Evolutionary conservation across 371 early-diverging fungal genomes (phyloP).

Genomic region (Zancudomyces culisetae): DNA sequence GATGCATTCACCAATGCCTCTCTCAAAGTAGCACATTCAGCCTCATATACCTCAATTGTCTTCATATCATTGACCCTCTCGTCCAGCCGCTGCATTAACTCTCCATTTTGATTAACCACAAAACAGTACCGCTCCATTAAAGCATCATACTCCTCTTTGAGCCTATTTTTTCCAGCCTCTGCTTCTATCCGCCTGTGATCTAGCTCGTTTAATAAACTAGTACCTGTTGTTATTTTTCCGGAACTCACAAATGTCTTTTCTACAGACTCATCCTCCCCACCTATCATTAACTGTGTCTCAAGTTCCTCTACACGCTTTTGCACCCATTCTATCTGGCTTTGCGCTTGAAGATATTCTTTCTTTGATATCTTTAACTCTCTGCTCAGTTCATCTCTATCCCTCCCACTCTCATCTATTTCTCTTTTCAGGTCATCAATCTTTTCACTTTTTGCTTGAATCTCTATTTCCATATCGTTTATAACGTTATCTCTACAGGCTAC

Average conservation of each 20-base stretch:
- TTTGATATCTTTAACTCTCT: no score
- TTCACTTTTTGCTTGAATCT: no score
- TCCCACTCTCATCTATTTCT: no score
- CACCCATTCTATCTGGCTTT: not conserved
- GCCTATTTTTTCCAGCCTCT: not conserved
- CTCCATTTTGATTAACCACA: not conserved
- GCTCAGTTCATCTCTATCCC: no score
- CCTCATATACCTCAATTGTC: not conserved
- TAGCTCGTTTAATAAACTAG: not conserved
- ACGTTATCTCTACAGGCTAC: no score
- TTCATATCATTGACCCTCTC: not conserved
- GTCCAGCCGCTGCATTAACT: not conserved
- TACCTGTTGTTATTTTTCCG: not conserved
- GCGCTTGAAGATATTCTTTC: no score
- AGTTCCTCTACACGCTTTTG: not conserved
- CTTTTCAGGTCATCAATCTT: no score
- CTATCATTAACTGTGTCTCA: not conserved
- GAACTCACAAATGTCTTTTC: not conserved
- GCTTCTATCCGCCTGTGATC: not conserved
- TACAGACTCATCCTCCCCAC: not conserved
- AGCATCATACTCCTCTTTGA: not conserved
- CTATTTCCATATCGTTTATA: no score
- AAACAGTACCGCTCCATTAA: not conserved
- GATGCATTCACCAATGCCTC: no score
- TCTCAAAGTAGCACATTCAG: no score